phyloP scores from a whole-genome alignment of 164 flowering plant genomes.

The Euptelea pleiosperma region DNA sequence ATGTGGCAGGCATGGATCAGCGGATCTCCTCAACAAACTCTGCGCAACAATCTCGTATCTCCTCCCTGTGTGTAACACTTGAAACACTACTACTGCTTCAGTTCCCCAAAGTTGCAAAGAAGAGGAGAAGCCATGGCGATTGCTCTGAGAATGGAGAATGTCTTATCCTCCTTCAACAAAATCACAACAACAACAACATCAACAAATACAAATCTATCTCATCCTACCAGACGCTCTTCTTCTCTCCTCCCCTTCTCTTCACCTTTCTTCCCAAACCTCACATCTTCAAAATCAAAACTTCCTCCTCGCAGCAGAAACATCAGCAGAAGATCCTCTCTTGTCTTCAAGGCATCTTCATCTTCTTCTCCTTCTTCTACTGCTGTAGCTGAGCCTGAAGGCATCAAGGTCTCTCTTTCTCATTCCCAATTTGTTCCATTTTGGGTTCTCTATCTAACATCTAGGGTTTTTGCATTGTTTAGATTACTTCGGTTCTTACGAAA shows the following conservation, averaged over 20 bases:
- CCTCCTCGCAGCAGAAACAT: slow-evolving; percentile 10
- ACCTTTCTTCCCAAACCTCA: slow-evolving; percentile 1
- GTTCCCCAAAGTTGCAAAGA: too few species aligned
- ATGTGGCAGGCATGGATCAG: background rate
- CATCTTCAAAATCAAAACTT: slow-evolving; percentile 13
- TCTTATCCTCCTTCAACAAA: slow-evolving; percentile 10
- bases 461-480: slow-evolving; percentile 31
- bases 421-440: background rate
- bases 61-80: background rate
- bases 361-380: slow-evolving; percentile 35
- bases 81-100: background rate
- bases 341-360: slow-evolving; percentile 41
- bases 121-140: slow-evolving; percentile 20
- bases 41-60: background rate
- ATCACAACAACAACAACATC: slow-evolving; percentile 9
- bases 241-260: slow-evolving; percentile 16
- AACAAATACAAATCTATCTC: slow-evolving; percentile 6
- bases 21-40: background rate
- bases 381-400: slow-evolving; percentile 44
- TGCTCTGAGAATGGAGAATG: slow-evolving; percentile 18
- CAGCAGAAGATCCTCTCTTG: slow-evolving; percentile 9
- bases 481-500: slow-evolving; percentile 65
- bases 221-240: too few species aligned
- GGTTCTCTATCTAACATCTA: background rate
- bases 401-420: slow-evolving; percentile 34